A percentile compares a stretch with the other conserved stretches of the same genome.
Evolutionary conservation across 805 yeast genomes (phyloP).

Genomic region (Schizosaccharomyces lindneri): DNA sequence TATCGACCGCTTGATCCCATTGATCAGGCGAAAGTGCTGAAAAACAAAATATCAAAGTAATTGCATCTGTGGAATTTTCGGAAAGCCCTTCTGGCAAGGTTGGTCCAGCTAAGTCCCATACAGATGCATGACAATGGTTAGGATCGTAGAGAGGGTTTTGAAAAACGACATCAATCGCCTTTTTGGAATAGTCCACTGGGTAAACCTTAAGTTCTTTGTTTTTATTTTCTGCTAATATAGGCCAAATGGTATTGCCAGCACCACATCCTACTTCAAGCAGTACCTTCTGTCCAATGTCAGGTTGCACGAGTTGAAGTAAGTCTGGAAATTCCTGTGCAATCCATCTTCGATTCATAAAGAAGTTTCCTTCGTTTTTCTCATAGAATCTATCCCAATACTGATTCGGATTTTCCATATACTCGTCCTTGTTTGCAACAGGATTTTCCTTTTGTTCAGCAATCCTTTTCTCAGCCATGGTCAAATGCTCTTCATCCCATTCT

Average conservation of each 20-base stretch:
- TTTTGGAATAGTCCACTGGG: conserved; percentile 76
- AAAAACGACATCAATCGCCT: conserved; percentile 70
- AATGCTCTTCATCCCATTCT: conserved; percentile 87
- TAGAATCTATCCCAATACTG: conserved; percentile 89
- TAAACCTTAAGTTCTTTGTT: conserved; percentile 48
- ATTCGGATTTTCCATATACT: conserved; percentile 64
- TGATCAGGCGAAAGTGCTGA: conserved; percentile 79
- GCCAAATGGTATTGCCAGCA: conserved; percentile 91
- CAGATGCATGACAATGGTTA: conserved; percentile 51
- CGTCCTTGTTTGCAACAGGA: conserved; percentile 57
- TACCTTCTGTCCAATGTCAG: conserved; percentile 41
- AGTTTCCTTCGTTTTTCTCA: conserved; percentile 70
- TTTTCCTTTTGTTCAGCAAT: conserved; percentile 47
- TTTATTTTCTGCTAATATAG: conserved; percentile 58
- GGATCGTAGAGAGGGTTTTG: conserved; percentile 27
- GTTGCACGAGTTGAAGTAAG: conserved; percentile 46
- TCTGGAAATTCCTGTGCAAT: conserved; percentile 79
- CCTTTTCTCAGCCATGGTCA: conserved; percentile 44
- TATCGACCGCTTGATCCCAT: conserved; percentile 61
- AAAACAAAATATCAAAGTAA: conserved; percentile 86
- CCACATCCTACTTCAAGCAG: conserved; percentile 93
- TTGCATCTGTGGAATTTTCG: conserved; percentile 61
- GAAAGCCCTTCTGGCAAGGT: conserved; percentile 63
- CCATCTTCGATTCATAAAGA: conserved; percentile 94
- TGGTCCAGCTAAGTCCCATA: conserved; percentile 84